A percentile compares a stretch with the other conserved stretches of the same genome.
These are phyloP conservation scores for Pichia sp. DNA, from an alignment of 1,139 yeast species.

Conservation along the genomic window DNA sequence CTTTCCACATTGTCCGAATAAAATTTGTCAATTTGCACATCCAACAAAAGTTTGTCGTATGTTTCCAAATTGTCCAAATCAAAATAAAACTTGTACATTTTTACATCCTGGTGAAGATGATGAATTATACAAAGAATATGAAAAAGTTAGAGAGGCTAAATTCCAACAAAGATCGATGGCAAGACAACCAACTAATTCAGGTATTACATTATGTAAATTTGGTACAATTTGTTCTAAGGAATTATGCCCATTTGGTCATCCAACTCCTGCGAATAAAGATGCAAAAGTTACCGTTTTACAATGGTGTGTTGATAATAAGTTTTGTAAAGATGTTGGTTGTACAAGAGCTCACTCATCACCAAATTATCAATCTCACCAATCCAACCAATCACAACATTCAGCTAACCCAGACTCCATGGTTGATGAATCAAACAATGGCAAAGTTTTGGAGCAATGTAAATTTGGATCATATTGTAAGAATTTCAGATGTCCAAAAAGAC, in stretches of 20 bases:
- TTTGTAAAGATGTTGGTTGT: conserved; percentile 57
- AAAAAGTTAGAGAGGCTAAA: conserved; percentile 44
- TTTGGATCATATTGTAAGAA: conserved; percentile 73
- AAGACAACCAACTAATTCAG: conserved; percentile 26
- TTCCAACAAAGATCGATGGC: conserved; percentile 25
- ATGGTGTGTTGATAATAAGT: conserved; percentile 72
- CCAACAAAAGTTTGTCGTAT: conserved; percentile 71
- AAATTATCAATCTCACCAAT: conserved; percentile 31
- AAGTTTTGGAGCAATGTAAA: conserved; percentile 72
- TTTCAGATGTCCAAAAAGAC: conserved; percentile 73
- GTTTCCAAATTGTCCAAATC: conserved; percentile 74
- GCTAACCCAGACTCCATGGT: not conserved
- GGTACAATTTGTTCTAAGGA: conserved; percentile 71
- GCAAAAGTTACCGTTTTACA: conserved; percentile 62
- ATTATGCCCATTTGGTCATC: conserved; percentile 83
- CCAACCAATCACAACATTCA: not conserved
- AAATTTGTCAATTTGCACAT: conserved; percentile 67
- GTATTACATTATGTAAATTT: conserved; percentile 64
- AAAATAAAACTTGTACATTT: conserved; percentile 76
- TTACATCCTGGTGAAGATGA: conserved; percentile 83
- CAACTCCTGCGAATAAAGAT: conserved; percentile 74
- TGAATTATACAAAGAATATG: conserved; percentile 59
- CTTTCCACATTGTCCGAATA: conserved; percentile 70
- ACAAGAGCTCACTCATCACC: conserved; percentile 79
- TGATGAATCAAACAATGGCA: conserved; percentile 26